Evolutionary conservation across 352 stramenopile species (phyloP).

Genomic region (Phytophthora crassamura): DNA sequence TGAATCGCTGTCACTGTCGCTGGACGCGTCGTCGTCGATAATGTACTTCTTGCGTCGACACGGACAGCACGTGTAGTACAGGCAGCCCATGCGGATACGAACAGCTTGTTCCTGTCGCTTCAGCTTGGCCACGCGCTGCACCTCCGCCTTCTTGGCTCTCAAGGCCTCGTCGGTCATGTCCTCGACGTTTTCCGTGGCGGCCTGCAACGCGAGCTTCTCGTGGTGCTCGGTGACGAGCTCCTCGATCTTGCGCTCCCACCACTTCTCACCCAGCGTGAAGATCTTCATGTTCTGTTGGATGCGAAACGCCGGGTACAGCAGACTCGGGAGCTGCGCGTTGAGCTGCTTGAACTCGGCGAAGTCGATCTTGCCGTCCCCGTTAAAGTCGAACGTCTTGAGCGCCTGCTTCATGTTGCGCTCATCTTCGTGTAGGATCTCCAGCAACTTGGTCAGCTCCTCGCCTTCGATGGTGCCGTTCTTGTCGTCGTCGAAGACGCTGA

Average conservation of each 20-base stretch:
- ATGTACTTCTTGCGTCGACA: conserved; percentile 66
- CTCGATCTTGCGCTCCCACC: conserved; percentile 70
- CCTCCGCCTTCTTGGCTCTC: conserved; percentile 38
- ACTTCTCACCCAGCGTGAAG: conserved; percentile 67
- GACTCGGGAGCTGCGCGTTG: conserved; percentile 65
- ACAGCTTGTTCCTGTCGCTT: conserved; percentile 66
- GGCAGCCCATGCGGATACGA: conserved; percentile 71
- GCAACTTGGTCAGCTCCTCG: conserved; percentile 60
- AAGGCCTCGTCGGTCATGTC: conserved; percentile 40
- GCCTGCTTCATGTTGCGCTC: conserved; percentile 74
- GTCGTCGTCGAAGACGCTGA: conserved; percentile 79
- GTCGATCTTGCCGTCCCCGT: conserved; percentile 76
- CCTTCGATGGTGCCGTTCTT: conserved; percentile 80
- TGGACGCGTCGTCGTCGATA: conserved; percentile 49
- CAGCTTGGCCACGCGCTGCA: conserved; percentile 38
- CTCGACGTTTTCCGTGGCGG: conserved; percentile 35
- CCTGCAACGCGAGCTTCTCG: conserved; percentile 47
- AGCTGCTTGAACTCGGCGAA: conserved; percentile 75
- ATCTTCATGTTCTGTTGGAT: conserved; percentile 82
- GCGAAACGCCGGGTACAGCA: conserved; percentile 73
- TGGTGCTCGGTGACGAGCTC: conserved; percentile 55
- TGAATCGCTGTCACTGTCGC: conserved; percentile 45
- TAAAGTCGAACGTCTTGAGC: conserved; percentile 71
- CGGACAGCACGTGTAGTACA: conserved; percentile 72
- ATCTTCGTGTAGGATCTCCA: conserved; percentile 75